These are phyloP conservation scores for Pisolithus albus DNA, from an alignment of 768 basidiomycete genomes.

Conservation along the genomic window DNA sequence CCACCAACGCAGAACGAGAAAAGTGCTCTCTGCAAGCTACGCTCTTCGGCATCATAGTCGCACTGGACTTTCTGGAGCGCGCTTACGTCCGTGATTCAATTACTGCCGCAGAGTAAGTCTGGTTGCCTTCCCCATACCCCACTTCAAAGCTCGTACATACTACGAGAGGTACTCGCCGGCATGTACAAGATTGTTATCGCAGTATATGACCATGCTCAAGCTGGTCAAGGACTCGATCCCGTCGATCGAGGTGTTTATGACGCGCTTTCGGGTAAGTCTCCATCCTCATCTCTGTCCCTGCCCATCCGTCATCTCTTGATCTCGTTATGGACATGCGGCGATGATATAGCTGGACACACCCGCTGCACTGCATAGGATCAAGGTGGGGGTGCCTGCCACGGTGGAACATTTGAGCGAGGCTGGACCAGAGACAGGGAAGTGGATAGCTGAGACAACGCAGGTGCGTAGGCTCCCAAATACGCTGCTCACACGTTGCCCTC, in stretches of 20 bases:
- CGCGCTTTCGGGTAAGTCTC: constrained; percentile 44
- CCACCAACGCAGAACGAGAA: constrained; percentile 84
- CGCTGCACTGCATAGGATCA: too few relatives aligned
- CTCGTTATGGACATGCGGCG: too few relatives aligned
- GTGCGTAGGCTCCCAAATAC: too few relatives aligned
- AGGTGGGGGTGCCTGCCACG: too few relatives aligned
- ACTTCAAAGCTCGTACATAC: background rate
- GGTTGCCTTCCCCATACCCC: constrained; percentile 28
- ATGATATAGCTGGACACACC: too few relatives aligned
- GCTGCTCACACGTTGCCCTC: too few relatives aligned
- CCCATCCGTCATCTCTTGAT: too few relatives aligned
- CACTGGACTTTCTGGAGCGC: constrained; percentile 89
- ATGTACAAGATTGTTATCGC: constrained; percentile 87
- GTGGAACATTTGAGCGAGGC: too few relatives aligned
- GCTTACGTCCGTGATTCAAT: constrained; percentile 94
- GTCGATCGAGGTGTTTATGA: constrained; percentile 90
- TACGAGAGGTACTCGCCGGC: constrained; percentile 87
- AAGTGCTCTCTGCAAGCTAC: constrained; percentile 86
- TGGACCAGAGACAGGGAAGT: too few relatives aligned
- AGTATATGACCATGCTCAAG: constrained; percentile 96
- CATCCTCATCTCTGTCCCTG: too few relatives aligned
- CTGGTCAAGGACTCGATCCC: constrained; percentile 86
- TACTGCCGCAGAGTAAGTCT: constrained; percentile 61
- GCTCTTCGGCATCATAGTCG: constrained; percentile 84
- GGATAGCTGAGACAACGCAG: too few relatives aligned